phyloP scores from a whole-genome alignment of 106 monocot genomes.

The Dioscorea dumetorum region DNA sequence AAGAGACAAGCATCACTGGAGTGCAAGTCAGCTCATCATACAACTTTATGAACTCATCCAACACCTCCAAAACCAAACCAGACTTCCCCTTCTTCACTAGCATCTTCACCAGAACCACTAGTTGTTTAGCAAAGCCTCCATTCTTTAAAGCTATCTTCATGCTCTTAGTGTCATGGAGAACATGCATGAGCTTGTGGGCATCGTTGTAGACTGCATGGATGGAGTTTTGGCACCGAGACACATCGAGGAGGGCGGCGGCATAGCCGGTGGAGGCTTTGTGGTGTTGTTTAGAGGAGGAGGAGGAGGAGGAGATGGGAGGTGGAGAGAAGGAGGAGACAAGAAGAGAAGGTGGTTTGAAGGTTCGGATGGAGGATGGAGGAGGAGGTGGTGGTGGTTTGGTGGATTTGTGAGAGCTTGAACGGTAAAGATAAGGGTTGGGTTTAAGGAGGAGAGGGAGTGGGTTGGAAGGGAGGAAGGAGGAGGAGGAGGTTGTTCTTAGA shows the following conservation, averaged over 20 bases:
- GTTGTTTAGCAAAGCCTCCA: conserved; percentile 9
- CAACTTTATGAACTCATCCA: conserved; percentile 30
- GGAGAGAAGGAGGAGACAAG: neutral
- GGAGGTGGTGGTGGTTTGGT: neutral
- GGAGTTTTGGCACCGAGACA: conserved; percentile 18
- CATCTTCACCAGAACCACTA: conserved; percentile 34
- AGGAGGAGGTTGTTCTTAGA: neutral
- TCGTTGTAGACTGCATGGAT: conserved; percentile 17
- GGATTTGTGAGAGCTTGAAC: neutral
- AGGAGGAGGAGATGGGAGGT: neutral
- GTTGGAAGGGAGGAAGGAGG: neutral
- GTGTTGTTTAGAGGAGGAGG: neutral
- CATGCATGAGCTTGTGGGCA: conserved; percentile 10
- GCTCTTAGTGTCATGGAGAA: neutral
- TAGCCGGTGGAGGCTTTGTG: conserved; percentile 52
- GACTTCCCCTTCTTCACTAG: conserved; percentile 35
- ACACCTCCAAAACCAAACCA: conserved; percentile 27
- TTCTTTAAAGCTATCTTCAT: conserved; percentile 13
- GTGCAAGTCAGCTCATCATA: conserved; percentile 22
- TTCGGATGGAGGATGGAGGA: neutral
- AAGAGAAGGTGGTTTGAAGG: neutral
- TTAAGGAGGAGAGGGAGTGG: conserved; percentile 6
- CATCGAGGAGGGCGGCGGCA: conserved; percentile 60
- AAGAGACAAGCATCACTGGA: conserved; percentile 3
- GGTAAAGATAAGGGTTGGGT: neutral